phyloP scores from a whole-genome alignment of 805 yeast genomes.

The Starmerella riodocensis region DNA sequence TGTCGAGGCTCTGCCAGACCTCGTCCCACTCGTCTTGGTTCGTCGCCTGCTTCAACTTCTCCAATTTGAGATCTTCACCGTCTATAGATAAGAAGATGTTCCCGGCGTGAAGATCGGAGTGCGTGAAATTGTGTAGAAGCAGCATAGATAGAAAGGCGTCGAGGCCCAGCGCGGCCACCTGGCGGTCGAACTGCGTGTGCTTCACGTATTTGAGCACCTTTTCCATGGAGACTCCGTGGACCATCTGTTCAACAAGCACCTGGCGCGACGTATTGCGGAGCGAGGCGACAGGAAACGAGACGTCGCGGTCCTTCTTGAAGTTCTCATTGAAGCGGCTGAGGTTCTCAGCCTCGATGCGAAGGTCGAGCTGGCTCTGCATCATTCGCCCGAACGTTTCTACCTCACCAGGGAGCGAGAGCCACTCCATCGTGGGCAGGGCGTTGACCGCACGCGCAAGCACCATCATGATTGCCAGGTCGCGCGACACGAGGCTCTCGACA shows the following conservation, averaged over 20 bases:
- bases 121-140: slow-evolving; percentile 83
- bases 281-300: slow-evolving; percentile 72
- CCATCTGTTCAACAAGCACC: slow-evolving; percentile 73
- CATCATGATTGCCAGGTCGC: slow-evolving; percentile 76
- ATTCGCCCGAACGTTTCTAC: slow-evolving; percentile 74
- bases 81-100: slow-evolving; percentile 53
- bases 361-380: slow-evolving; percentile 80
- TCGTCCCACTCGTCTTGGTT: slow-evolving; percentile 35
- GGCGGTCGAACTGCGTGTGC: slow-evolving; percentile 31
- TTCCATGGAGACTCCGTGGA: slow-evolving; percentile 74
- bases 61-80: slow-evolving; percentile 16
- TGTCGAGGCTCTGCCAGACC: slow-evolving; percentile 37
- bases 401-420: slow-evolving; percentile 91
- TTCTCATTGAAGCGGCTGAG: slow-evolving; percentile 57
- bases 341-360: slow-evolving; percentile 80
- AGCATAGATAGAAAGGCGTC: slow-evolving; percentile 91
- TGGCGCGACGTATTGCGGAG: slow-evolving; percentile 49
- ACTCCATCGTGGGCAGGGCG: slow-evolving; percentile 83
- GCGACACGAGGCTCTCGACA: slow-evolving; percentile 53
- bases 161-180: slow-evolving; percentile 64
- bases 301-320: slow-evolving; percentile 43
- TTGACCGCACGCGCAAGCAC: slow-evolving; percentile 64
- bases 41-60: slow-evolving; percentile 19
- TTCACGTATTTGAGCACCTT: slow-evolving; percentile 36
- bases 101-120: slow-evolving; percentile 95